phyloP scores from a whole-genome alignment of 2,329 filamentous ascomycete genomes.

The Talaromyces sp. region DNA sequence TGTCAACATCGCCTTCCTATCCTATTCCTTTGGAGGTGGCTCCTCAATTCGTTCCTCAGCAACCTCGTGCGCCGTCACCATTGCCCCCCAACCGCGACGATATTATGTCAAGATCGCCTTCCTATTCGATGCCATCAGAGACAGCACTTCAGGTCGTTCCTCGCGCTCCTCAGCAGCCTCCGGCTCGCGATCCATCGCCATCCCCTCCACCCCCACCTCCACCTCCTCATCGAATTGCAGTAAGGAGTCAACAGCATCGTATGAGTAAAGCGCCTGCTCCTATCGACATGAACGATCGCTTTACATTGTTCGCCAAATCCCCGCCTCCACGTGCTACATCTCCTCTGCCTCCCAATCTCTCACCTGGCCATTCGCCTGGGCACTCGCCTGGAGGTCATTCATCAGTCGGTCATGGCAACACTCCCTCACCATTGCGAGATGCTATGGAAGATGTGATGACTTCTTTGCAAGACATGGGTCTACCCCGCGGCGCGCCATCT shows the following conservation, averaged over 20 bases:
- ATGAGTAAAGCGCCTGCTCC: conserved; percentile 29
- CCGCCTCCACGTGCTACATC: conserved; percentile 43
- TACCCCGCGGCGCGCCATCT: conserved; percentile 52
- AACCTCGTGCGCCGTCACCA: conserved; percentile 1
- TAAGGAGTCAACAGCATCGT: conserved; percentile 39
- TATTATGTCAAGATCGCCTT: conserved; percentile 16
- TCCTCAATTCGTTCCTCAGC: conserved; percentile 26
- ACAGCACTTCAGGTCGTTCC: conserved; percentile 27
- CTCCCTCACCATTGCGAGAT: conserved; percentile 85
- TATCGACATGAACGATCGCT: conserved; percentile 42
- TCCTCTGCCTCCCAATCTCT: background rate
- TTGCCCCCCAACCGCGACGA: conserved; percentile 3
- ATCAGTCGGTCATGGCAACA: conserved; percentile 52
- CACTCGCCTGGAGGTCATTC: conserved; percentile 16
- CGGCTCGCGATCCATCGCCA: conserved; percentile 59
- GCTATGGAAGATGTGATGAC: conserved; percentile 99
- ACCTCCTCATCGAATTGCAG: conserved; percentile 67
- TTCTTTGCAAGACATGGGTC: conserved; percentile 80
- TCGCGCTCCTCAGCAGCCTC: conserved; percentile 21
- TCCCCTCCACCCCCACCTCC: conserved; percentile 75
- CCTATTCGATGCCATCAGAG: conserved; percentile 20
- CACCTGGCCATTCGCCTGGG: conserved; percentile 10
- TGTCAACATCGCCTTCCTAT: conserved; percentile 20
- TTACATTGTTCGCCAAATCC: conserved; percentile 39
- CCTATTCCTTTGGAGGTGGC: conserved; percentile 19